Evolutionary conservation across 495 filamentous ascomycete species (phyloP), one percentile per base, ranked within the genome.

Genomic region (Collariella sp.): DNA sequence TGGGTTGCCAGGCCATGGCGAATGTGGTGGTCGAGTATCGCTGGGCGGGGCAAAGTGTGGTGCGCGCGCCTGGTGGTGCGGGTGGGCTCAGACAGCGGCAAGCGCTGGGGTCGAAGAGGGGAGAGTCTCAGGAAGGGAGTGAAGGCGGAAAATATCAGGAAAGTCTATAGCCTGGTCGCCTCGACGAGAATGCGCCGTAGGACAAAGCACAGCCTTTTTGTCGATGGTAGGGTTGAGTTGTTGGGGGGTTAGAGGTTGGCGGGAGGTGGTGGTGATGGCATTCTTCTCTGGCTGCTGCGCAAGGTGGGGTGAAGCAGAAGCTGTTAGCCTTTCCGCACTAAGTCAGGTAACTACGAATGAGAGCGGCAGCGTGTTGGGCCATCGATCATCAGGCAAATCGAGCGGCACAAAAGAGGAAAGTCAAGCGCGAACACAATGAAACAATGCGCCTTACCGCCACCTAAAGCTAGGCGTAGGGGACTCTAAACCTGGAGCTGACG

Each of bases 1-100:
- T 79, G 31, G 93, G 94, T 75, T 95, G 89, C 93, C 93, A 99
- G 66, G 82, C 82, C 89, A 95, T 96, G 63, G 67, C 60, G 52
- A 50, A 58, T 19, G 35, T 18, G 22, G 34, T 22, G 41, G 46
- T 33, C 29, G 46, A 50, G 41, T 16, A 34, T 41, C 36, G 54
- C 35, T 15, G 46, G 43, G 56, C 46, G 39, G 46, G 44, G 50
- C 42, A 39, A 24, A 18, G 36, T 20, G 50, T 46, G 19, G 26
- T 38, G 40, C 31, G 58, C 26, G 46, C 9, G 31, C 7, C 7
- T 22, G n/a, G 35, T 23, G 13, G 36, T 7, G 29, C 9, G 36
- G 33, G 35, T 40, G 13, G 20, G 23, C 34, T 24, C 18, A 18
- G 12, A 19, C 7, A 15, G 38, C 52, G 18, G 26, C 45, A 29